These are phyloP conservation scores for Penicillium paradoxum DNA, from an alignment of 495 filamentous ascomycete species.

Conservation along the genomic window DNA sequence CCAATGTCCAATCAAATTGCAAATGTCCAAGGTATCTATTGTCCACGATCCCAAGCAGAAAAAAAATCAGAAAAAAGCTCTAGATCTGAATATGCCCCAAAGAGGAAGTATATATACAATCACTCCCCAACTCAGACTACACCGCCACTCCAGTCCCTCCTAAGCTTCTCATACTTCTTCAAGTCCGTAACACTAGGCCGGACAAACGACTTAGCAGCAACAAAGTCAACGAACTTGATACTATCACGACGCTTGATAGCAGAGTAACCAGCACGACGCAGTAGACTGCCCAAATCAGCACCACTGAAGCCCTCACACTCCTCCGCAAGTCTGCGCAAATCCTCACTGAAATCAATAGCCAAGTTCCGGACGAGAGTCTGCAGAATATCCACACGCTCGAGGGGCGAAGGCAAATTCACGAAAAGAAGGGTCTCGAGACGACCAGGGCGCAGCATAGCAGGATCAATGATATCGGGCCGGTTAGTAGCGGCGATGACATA, in stretches of 20 bases:
- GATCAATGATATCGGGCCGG: conserved; percentile 91
- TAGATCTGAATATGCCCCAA: neutral
- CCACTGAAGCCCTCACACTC: conserved; percentile 85
- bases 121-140: conserved; percentile 14
- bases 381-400: conserved; percentile 82
- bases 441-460: conserved; percentile 89
- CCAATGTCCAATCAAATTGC: neutral
- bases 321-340: conserved; percentile 53
- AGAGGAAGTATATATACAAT: neutral
- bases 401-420: conserved; percentile 75
- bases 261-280: conserved; percentile 70
- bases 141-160: conserved; percentile 44
- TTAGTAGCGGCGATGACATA: conserved; percentile 96
- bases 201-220: conserved; percentile 63
- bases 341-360: conserved; percentile 45
- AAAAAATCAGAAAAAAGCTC: neutral
- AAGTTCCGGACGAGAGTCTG: conserved; percentile 68
- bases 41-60: neutral
- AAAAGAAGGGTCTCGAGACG: conserved; percentile 85
- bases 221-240: conserved; percentile 71
- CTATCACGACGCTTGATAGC: conserved; percentile 61
- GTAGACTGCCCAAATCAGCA: conserved; percentile 76
- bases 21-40: conserved; percentile 9
- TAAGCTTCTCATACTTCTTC: conserved; percentile 62
- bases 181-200: conserved; percentile 76